Percentiles rank a stretch among this genome's conserved stretches.
phyloP scores from a whole-genome alignment of 805 yeast species.

The Pichia rugopelliculosa region DNA sequence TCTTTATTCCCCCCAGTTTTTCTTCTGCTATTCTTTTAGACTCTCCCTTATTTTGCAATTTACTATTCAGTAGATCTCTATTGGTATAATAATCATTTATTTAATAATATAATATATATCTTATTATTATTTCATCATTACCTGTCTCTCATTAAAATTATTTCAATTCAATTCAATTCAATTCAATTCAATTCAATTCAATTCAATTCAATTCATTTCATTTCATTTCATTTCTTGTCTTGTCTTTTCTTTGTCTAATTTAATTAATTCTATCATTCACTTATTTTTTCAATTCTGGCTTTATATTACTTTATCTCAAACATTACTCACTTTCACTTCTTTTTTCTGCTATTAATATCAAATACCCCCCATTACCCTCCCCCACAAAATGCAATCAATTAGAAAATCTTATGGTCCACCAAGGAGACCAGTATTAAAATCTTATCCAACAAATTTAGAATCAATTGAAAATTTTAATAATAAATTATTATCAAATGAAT shows the following conservation, averaged over 20 bases:
- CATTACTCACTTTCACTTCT: too few relatives aligned
- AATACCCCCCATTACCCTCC: background rate
- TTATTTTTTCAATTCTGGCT: too few relatives aligned
- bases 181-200: too few relatives aligned
- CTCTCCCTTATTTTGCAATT: background rate
- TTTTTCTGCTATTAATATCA: too few relatives aligned
- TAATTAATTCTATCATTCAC: background rate
- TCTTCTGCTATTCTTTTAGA: too few relatives aligned
- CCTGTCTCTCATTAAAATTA: too few relatives aligned
- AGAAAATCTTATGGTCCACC: slow-evolving; percentile 29
- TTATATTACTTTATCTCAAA: too few relatives aligned
- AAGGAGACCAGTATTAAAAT: slow-evolving; percentile 20
- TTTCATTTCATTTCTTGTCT: background rate
- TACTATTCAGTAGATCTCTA: background rate
- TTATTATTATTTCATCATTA: too few relatives aligned
- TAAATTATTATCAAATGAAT: slow-evolving; percentile 36
- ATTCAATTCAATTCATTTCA: background rate
- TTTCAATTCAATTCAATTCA: too few relatives aligned
- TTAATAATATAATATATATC: background rate
- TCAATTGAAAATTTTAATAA: slow-evolving; percentile 40
- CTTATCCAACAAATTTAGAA: slow-evolving; percentile 40
- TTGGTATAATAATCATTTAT: background rate
- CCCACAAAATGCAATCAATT: background rate
- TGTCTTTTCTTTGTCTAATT: background rate
- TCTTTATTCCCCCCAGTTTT: background rate